Percentiles rank a stretch among this genome's conserved stretches.
Evolutionary conservation across 495 filamentous ascomycete species (phyloP).

Genomic region (Penicillium goetzii): DNA sequence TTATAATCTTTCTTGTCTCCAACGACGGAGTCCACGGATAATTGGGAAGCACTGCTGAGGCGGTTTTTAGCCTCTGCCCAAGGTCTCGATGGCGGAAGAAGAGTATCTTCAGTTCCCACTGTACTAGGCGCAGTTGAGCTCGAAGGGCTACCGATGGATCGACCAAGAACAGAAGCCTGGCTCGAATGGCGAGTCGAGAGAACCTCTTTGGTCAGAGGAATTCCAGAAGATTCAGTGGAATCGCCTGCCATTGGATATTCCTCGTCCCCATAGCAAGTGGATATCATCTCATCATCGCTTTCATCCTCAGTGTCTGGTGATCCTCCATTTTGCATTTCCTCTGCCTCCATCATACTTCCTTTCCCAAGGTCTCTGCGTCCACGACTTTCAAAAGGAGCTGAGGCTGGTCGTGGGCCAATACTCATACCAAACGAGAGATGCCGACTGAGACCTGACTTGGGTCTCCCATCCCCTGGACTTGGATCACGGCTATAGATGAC

Average conservation of each 20-base stretch:
- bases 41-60: slow-evolving; percentile 51
- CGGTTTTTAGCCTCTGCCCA: slow-evolving; percentile 43
- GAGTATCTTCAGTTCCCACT: slow-evolving; percentile 47
- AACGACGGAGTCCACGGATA: slow-evolving; percentile 58
- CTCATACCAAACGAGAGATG: slow-evolving; percentile 41
- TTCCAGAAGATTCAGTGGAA: slow-evolving; percentile 31
- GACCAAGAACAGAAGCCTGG: slow-evolving; percentile 34
- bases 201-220: slow-evolving; percentile 25
- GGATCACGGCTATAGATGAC: slow-evolving; percentile 52
- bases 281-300: slow-evolving; percentile 50
- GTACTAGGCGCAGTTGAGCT: slow-evolving; percentile 38
- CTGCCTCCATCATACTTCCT: slow-evolving; percentile 30
- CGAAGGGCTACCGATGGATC: slow-evolving; percentile 24
- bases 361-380: slow-evolving; percentile 39
- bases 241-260: slow-evolving; percentile 47
- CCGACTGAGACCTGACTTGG: slow-evolving; percentile 44
- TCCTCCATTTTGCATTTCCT: slow-evolving; percentile 32
- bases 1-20: slow-evolving; percentile 66
- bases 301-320: slow-evolving; percentile 44
- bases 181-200: slow-evolving; percentile 35
- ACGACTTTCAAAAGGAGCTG: slow-evolving; percentile 41
- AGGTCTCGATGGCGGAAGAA: slow-evolving; percentile 36
- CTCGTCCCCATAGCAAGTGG: slow-evolving; percentile 48
- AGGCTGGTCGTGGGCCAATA: slow-evolving; percentile 33
- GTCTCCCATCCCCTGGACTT: slow-evolving; percentile 42